Evolutionary conservation across 495 filamentous ascomycete genomes (phyloP), one percentile per base, ranked within the genome.

Genomic region (Hypoxylon intermedium): DNA sequence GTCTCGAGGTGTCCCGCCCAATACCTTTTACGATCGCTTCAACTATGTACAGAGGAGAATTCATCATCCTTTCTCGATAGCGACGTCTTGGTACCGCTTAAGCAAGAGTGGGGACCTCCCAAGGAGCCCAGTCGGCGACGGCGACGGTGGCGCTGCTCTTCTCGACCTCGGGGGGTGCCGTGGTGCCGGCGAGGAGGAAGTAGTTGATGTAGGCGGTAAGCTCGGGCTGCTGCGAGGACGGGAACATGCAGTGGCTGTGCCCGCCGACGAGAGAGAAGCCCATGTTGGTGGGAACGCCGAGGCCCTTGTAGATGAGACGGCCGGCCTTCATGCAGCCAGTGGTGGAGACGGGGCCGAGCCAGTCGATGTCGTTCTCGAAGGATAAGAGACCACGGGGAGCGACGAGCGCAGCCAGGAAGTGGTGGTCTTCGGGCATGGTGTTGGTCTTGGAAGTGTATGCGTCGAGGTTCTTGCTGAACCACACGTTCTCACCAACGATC

Each of bases 291-390:
- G 73, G 52, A 0, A 67, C 77, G 12, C 82, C 81, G 5, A 80
- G 65, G 1, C 77, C 78, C 69, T 83, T 70, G 67, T 81, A 86
- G 53, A 77, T 70, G 61, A 74, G 65, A 26, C 76, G 74, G 9
- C 73, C 82, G 11, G 76, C 75, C 63, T 75, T 76, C 82, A 82
- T 82, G 75, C 82, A 86, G n/a, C 72, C 81, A 9, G 76, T 80
- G 5, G 77, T 79, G 37, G 60, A 68, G 37, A 77, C 66, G 60
- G 78, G 77, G 41, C 81, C 78, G 9, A 83, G 75, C 81, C 81
- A 83, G 67, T 82, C 77, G 52, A 82, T 79, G 54, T 81, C 75
- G 67, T 82, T 83, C 67, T 83, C 79, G 55, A 81, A 78, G 13
- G 78, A 67, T 23, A 78, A 73, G 2, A 82, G 60, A 3, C 76